Conservation (phyloP, 306 rosid genomes). For the Glycine latifolia region DNA sequence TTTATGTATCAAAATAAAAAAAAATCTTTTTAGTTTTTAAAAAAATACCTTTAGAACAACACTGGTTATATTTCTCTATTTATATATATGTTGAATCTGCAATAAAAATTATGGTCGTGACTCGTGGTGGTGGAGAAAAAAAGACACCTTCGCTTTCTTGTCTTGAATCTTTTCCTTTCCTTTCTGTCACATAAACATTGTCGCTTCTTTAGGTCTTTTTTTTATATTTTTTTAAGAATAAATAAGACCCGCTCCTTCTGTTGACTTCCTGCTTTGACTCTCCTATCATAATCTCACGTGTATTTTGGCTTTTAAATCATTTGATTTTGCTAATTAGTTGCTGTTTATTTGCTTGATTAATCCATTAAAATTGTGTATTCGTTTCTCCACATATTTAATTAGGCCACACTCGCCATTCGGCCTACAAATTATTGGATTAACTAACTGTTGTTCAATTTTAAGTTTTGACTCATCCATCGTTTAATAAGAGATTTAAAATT, state of each 20-base stretch:
- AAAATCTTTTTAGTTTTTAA: too few relatives aligned
- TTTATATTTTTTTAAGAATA: not conserved
- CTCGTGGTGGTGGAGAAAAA: conserved; percentile 47
- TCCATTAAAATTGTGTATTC: not conserved
- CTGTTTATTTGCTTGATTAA: not conserved
- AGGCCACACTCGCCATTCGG: not conserved
- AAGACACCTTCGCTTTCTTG: conserved; percentile 31
- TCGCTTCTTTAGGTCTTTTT: conserved; percentile 1
- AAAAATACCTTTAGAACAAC: too few relatives aligned
- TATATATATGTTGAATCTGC: not conserved
- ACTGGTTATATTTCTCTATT: too few relatives aligned
- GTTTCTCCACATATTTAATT: not conserved
- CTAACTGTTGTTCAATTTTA: not conserved
- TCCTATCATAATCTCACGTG: not conserved
- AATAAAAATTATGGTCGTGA: conserved; percentile 28
- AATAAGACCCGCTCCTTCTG: not conserved
- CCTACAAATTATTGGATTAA: not conserved
- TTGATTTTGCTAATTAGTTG: not conserved
- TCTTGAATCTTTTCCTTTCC: not conserved
- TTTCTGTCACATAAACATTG: not conserved
- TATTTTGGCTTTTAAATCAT: not conserved
- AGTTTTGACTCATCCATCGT: not conserved
- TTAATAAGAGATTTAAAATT: not conserved
- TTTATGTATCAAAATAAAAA: too few relatives aligned
- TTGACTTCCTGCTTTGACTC: conserved; percentile 28